Evolutionary conservation across 495 filamentous ascomycete species (phyloP).

Genomic region (Penicillium roqueforti): DNA sequence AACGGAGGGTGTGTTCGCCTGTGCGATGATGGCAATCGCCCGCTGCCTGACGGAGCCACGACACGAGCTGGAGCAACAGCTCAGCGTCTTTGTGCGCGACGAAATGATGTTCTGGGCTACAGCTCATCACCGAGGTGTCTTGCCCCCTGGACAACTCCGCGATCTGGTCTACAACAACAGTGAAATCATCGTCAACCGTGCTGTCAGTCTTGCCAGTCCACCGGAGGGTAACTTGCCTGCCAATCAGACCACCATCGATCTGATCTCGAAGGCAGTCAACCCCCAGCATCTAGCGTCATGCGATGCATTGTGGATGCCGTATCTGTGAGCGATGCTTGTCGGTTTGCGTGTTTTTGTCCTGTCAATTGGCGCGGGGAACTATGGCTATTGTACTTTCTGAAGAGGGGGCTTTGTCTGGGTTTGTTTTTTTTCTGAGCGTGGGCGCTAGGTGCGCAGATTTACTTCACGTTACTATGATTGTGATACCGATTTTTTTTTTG

Average conservation of each 20-base stretch:
- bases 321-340: conserved; percentile 53
- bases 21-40: conserved; percentile 90
- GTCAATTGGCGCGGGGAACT: conserved; percentile 11
- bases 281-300: conserved; percentile 76
- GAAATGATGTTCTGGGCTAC: conserved; percentile 99
- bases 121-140: conserved; percentile 62
- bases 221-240: conserved; percentile 72
- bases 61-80: conserved; percentile 82
- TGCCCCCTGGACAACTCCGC: conserved; percentile 68
- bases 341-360: conserved; percentile 14
- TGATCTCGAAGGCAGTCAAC: conserved; percentile 80
- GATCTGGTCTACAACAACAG: conserved; percentile 85
- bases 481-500: conserved; percentile 25
- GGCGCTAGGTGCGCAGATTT: conserved; percentile 18
- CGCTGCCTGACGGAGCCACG: conserved; percentile 92
- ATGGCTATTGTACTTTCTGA: conserved; percentile 20
- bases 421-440: conserved; percentile 8
- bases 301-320: conserved; percentile 97
- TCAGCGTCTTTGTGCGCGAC: conserved; percentile 90
- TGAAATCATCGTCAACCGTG: conserved; percentile 84
- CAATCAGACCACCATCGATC: conserved; percentile 93
- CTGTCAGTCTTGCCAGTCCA: conserved; percentile 68
- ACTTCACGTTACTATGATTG: conserved; percentile 17
- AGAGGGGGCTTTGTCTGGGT: conserved; percentile 19
- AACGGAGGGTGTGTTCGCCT: conserved; percentile 90